Evolutionary conservation across 108 stramenopile species (phyloP), one percentile per base, ranked within the genome.

Genomic region (Fragilariopsis cylindrus): DNA sequence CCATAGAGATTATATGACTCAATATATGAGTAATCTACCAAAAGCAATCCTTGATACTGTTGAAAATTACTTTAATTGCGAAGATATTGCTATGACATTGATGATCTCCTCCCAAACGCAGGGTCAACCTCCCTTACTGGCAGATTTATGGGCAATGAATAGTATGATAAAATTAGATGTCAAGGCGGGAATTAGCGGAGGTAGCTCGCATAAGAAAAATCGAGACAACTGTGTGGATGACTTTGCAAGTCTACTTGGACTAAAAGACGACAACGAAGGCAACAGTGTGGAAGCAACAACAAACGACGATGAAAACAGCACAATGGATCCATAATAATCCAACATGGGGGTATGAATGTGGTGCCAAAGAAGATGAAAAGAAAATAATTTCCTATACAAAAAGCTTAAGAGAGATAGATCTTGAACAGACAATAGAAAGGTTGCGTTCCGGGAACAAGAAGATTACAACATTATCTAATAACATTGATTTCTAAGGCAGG

Each of bases 61-160:
- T 4, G 88, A 75, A 4, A 60, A 72, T 5, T 60, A 90, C 62
- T 84, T 90, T 18, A 88, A 95, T 75, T 95, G 94, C 63, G 94
- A 95, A 76, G 94, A 95, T 50, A 87, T 95, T 71, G 91, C 92
- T 62, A 88, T 95, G 90, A 85, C 78, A 47, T 89, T 91, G 70
- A 79, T 88, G 55, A 81, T 95, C 30, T 91, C 91, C 5, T 81
- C 88, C 0, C 62, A 82, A 21, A 92, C 91, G 15, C 66, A 79
- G 42, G 94, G 92, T 2, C 77, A 79, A 52, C 87, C 88, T 4
- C 90, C 94, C 1, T 74, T 92, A 16, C 64, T 95, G 47, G 89
- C 92, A 12, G 92, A 95, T 58, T 81, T 80, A 47, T 95, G 94
- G 94, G 87, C 92, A 8, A 81, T 86, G 30, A 81, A 83, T 42